phyloP scores from a whole-genome alignment of 2,329 filamentous ascomycete species.

The Phialophora expanda region DNA sequence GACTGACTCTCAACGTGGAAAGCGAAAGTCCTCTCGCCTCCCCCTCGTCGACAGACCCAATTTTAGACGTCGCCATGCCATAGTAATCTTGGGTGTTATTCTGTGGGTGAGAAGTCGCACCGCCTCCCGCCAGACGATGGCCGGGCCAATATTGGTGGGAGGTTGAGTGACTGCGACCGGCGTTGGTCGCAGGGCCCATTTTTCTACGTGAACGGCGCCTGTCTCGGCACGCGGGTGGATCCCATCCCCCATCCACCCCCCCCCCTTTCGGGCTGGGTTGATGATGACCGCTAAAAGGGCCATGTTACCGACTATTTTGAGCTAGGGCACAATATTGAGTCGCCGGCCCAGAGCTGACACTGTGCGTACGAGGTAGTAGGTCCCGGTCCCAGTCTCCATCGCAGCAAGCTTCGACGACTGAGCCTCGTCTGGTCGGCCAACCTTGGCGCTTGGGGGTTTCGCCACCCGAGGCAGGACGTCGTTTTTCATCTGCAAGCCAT shows the following conservation, averaged over 20 bases:
- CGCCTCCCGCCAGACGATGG: background rate
- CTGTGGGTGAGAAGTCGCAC: background rate
- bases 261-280: too few relatives aligned
- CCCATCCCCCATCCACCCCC: too few relatives aligned
- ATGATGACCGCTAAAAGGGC: background rate
- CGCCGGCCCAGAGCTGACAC: too few relatives aligned
- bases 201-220: too few relatives aligned
- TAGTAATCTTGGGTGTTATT: background rate
- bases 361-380: too few relatives aligned
- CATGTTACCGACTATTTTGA: background rate
- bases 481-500: background rate
- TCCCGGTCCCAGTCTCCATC: background rate
- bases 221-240: background rate
- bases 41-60: background rate
- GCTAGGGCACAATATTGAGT: background rate
- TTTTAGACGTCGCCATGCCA: background rate
- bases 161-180: background rate
- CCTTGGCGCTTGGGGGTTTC: background rate
- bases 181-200: too few relatives aligned
- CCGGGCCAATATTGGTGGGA: background rate
- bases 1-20: background rate
- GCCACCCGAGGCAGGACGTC: background rate
- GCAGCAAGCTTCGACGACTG: background rate
- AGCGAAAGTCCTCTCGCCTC: too few relatives aligned
- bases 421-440: background rate